Percentiles rank a stretch among this genome's conserved stretches.
phyloP scores from a whole-genome alignment of 2,329 filamentous ascomycete species.

The Helicocarpus griseus region DNA sequence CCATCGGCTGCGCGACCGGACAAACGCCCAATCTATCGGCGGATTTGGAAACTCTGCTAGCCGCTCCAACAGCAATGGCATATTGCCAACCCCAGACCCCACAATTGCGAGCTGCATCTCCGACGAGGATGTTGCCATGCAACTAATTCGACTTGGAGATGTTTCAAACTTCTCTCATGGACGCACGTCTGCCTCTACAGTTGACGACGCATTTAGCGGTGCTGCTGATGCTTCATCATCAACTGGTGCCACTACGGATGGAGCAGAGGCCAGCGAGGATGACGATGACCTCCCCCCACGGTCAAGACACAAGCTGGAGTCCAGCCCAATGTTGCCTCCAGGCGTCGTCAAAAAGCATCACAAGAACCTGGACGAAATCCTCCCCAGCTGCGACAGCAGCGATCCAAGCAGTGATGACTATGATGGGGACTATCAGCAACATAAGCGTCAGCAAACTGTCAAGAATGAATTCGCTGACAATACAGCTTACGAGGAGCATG shows the following conservation, averaged over 20 bases:
- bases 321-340: slow-evolving; percentile 36
- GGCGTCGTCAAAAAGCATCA: slow-evolving; percentile 36
- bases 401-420: slow-evolving; percentile 54
- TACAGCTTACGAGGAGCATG: slow-evolving; percentile 25
- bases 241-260: slow-evolving; percentile 73
- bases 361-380: slow-evolving; percentile 43
- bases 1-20: slow-evolving; percentile 57
- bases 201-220: slow-evolving; percentile 89
- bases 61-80: slow-evolving; percentile 39
- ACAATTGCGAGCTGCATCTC: slow-evolving; percentile 95
- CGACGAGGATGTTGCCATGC: slow-evolving; percentile 94
- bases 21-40: slow-evolving; percentile 41
- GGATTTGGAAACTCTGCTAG: slow-evolving; percentile 32
- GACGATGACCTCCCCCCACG: slow-evolving; percentile 45
- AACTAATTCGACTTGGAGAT: slow-evolving; percentile 91
- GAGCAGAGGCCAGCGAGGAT: slow-evolving; percentile 52
- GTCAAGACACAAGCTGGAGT: slow-evolving; percentile 34
- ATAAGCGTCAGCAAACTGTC: slow-evolving; percentile 44
- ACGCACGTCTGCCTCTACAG: slow-evolving; percentile 82
- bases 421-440: slow-evolving; percentile 45
- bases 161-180: slow-evolving; percentile 89
- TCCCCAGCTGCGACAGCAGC: slow-evolving; percentile 48
- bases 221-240: slow-evolving; percentile 77
- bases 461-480: slow-evolving; percentile 45
- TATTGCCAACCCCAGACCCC: slow-evolving; percentile 90